Base-by-base conservation (phyloP, 129 eudicot species). In the Flaveria linearis region DNA sequence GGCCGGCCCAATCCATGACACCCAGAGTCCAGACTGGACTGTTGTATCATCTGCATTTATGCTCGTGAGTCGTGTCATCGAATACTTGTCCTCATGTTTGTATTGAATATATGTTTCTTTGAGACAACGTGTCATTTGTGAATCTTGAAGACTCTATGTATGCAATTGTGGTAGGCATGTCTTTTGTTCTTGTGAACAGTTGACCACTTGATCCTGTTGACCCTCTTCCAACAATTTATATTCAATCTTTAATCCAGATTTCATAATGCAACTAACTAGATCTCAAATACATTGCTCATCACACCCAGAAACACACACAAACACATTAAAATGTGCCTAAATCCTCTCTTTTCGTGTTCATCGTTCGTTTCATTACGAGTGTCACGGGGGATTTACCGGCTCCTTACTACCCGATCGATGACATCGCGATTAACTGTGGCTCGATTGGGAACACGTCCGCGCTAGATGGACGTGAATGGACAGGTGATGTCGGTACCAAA, bases 401-500 rank as follows among this genome's bases (percentile, higher is more conserved):
- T n/a, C 81, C 80, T 2, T 79, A 84, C 71, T 36, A 71, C 74
- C 85, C 83, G 6, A 72, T 56, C 4, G 89, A 85, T 16, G 74
- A 75, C 74, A 78, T 85, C 16, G 84, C 84, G 30, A 53, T 85
- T 52, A 78, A 83, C 13, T 85, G 89, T 13, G 86, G 89, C 12
- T 78, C 89, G 33, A 53, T 63, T 2, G 86, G 86, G 41, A 85
- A 82, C 74, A 75, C 82, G 16, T 53, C 86, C 55, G 79, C 86
- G 49, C 82, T 73, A 1, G 83, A 82, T 25, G 82, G 84, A 2
- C 84, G 89, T 8, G 72, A 78, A 56, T 82, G 89, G 89, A 68
- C 72, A 0, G 81, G 83, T 26, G 85, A 81, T 42, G 12, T 65
- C 2, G 82, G 82, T 25, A 25, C 77, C 41, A 28, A 68, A 46